phyloP scores from a whole-genome alignment of 495 filamentous ascomycete species.

The Penicillium herquei region DNA sequence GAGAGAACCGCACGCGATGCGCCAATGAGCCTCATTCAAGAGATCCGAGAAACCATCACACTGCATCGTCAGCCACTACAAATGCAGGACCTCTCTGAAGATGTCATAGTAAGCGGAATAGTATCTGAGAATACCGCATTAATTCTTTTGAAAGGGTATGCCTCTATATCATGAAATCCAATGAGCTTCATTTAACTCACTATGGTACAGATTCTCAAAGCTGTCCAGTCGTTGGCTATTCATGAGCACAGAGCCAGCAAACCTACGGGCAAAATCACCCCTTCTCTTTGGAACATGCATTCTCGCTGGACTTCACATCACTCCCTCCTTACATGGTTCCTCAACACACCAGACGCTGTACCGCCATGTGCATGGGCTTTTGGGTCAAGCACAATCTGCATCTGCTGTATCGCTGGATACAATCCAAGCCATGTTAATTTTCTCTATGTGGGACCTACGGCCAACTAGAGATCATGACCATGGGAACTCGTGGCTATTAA shows the following conservation, averaged over 20 bases:
- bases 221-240: constrained; percentile 22
- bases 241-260: constrained; percentile 10
- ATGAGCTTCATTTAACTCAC: not conserved
- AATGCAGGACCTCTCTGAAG: constrained; percentile 5
- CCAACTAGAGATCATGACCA: constrained; percentile 18
- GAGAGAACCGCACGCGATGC: constrained; percentile 19
- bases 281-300: constrained; percentile 18
- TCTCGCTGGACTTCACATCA: constrained; percentile 16
- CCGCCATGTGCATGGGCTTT: constrained; percentile 11
- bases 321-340: constrained; percentile 12
- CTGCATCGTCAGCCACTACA: constrained; percentile 3
- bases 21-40: constrained; percentile 20
- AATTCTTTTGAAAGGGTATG: constrained; percentile 14
- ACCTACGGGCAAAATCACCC: constrained; percentile 10
- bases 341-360: constrained; percentile 15
- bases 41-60: constrained; percentile 16
- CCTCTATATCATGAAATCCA: not conserved
- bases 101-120: constrained; percentile 12
- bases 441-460: constrained; percentile 21
- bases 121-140: constrained; percentile 8
- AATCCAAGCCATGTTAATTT: constrained; percentile 19
- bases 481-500: constrained; percentile 18
- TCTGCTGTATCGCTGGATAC: constrained; percentile 12
- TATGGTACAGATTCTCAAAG: constrained; percentile 12
- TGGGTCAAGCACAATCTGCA: constrained; percentile 11